Base-by-base conservation (phyloP, 768 basidiomycete genomes). In the Tulasnella sp. region DNA sequence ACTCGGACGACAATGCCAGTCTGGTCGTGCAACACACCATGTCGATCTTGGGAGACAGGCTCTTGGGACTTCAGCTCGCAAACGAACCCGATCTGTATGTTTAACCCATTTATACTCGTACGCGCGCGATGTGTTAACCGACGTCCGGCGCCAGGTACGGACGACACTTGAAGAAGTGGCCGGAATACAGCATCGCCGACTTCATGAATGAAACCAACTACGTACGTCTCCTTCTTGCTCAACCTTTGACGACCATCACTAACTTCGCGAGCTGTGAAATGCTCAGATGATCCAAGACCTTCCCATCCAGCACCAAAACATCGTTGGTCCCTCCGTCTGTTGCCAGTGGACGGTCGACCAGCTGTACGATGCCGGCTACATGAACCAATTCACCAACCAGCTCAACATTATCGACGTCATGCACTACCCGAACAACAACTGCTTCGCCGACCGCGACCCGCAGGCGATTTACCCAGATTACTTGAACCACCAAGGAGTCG, bases 241-340 rank as follows among this genome's bases (percentile, higher is more conserved):
- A 39, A 39, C 3, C 39, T 39, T 39, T 39, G 39, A 39, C 39
- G 39, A 4, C 5, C 39, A 9, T 39, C 9, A 39, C 39, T 39
- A 39, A 39, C 39, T 3, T 39, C 39, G 39, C 42, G 42, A 20
- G 29, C 26, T 37, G 29, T 42, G 70, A 67, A 67, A 26, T 29
- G 13, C 29, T 11, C 57, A 77, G 77, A 77, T 77, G 77, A 77
- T 77, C 1, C 18, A 29, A 77, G 26, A 44, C 26, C 69, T 77
- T 18, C 77, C 77, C 26, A 20, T 77, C 35, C 39, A 67, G 6
- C 29, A 77, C 9, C 77, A 20, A 20, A 85, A 89, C 51, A 88
- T 93, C 79, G 85, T 92, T 77, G 91, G 89, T 0, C 92, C 92
- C 0, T 90, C 87, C 79, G 82, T 92, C n/a, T 88, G 90, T 37